Conservation (phyloP, 2,329 filamentous ascomycete genomes). For the Coniella vitis region DNA sequence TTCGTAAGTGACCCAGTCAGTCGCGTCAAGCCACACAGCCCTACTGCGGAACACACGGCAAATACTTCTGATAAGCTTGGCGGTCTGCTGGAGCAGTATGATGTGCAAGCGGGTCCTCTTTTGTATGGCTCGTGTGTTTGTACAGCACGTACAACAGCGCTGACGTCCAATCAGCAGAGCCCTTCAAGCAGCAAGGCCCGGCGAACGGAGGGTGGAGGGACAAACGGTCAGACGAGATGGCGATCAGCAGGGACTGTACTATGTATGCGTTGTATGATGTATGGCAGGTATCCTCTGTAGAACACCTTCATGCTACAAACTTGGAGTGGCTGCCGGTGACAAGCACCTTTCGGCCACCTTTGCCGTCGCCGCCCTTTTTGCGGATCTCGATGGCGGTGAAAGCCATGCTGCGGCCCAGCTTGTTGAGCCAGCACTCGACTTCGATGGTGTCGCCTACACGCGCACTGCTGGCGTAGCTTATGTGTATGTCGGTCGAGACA, state of each 20-base stretch:
- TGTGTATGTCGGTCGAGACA: constrained; percentile 68
- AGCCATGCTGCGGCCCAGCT: constrained; percentile 59
- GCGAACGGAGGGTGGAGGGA: no score
- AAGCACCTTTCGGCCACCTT: constrained; percentile 11
- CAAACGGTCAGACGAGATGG: no score
- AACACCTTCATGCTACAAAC: constrained; percentile 9
- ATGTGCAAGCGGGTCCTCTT: neutral
- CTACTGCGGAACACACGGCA: no score
- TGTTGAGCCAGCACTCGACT: constrained; percentile 59
- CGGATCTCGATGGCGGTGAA: constrained; percentile 62
- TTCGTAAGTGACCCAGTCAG: neutral
- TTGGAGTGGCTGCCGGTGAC: constrained; percentile 18
- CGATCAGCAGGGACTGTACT: no score
- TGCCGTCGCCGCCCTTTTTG: constrained; percentile 37
- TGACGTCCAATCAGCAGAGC: no score
- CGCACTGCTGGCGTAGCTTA: constrained; percentile 61
- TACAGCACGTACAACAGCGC: no score
- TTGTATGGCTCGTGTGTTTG: neutral
- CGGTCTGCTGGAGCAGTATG: no score
- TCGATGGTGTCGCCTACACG: constrained; percentile 59
- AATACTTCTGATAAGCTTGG: no score
- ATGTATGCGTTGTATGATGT: no score
- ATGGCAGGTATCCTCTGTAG: no score
- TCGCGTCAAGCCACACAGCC: no score
- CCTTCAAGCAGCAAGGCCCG: no score